Base-by-base conservation (phyloP, 2,329 filamentous ascomycete species). In the Ophiocordyceps sinensis region DNA sequence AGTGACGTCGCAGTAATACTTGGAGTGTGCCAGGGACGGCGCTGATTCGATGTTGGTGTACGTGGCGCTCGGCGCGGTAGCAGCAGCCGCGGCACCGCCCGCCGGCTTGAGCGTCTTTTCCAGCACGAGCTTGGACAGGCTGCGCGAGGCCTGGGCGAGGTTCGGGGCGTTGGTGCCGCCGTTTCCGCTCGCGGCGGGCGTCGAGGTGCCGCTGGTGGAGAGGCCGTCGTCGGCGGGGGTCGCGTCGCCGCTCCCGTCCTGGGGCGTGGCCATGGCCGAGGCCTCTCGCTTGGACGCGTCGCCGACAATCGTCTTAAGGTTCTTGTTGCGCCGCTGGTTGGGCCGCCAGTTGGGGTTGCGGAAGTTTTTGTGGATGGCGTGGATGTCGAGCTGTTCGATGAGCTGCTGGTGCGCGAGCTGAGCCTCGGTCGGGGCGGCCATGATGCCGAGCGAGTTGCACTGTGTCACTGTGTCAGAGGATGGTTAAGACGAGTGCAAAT, bases 21-120 rank as follows among this genome's bases (percentile, higher is more conserved):
- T 87, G 56, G 85, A 76, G 50, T 86, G 82, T 39, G 82, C 82
- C 52, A 96, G 67, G 44, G 84, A 91, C 32, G 91, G 91, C 3
- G 91, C 89, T 38, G 85, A 87, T 61, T 96, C 91, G 47, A 98
- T 93, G 57, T 95, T 96, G 7, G 86, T 94, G 61, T 96, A 98
- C 1, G 91, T 95, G 28, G 83, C 83, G 28, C 73, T 75, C 0
- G 83, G 85, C 0, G 80, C 82, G 5, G 51, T 48, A 12, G 43
- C 49, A 17, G 47, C 41, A 30, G 57, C 60, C 10, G 49, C 42
- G 31, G 57, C 60, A 31, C 56, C 60, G 12, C 50, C 52, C 8
- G 51, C 44, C 1, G 48, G 46, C 55, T 66, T 67, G 43, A 80
- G 67, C 50, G 77, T 89, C 71, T 85, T 91, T 62, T 94, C 86